Base-by-base conservation (phyloP, 768 basidiomycete genomes). In the Collybia nuda region DNA sequence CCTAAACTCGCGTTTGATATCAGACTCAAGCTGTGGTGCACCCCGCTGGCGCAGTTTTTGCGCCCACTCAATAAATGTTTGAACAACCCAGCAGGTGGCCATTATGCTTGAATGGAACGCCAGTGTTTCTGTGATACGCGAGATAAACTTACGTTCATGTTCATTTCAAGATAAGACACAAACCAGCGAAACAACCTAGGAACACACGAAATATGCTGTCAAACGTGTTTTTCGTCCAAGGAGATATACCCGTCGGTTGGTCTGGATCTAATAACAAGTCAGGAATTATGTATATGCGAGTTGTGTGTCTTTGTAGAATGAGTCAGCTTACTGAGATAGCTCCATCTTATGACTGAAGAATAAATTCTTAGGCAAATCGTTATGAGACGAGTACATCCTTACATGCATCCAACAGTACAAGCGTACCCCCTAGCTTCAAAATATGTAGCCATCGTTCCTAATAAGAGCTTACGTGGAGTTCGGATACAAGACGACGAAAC, bases 401-500 rank as follows among this genome's bases (percentile, higher is more conserved):
- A 92, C 89, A 90, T 2, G 88, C 84, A 69, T 92, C 90, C 9
- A 89, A 66, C 17, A 81, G 64, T 19, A 88, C 67, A 11, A 90
- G 70, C 1, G 77, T 76, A 22, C 68, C 60, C 2, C 86, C 89
- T 5, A 91, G 74, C 38, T 75, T 76, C 14, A 81, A 40, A n/a
- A 88, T 76, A 50, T 81, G 73, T 40, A 69, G 18, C 83, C 86
- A 85, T 40, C 85, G 77, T 37, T 69, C 71, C 88, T 88, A 46
- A 26, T 48, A 47, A 55, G 40, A 12, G 41, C 47, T 21, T 50
- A 39, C 6, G 11, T 32, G 12, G 17, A n/a, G 5, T 19, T n/a
- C 12, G 12, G 24, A 1, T 14, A 9, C 28, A 26, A 15, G 28
- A 55, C 4, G 19, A 48, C 36, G 29, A 48, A 11, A 51, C 53